phyloP scores from a whole-genome alignment of 495 filamentous ascomycete genomes.

The Talaromyces proteolyticus region DNA sequence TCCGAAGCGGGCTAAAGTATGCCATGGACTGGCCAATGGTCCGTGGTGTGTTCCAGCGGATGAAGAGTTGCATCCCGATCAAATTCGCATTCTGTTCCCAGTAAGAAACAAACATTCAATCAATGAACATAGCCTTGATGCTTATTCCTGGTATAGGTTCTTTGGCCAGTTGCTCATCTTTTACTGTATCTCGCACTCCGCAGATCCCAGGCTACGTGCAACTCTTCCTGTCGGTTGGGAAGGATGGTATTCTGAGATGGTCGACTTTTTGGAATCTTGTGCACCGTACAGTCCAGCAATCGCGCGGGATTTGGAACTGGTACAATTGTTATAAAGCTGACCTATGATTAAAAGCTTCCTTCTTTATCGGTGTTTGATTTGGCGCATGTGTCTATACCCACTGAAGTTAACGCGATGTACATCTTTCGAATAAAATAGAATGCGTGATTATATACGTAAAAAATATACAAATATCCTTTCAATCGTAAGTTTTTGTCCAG shows the following conservation, averaged over 20 bases:
- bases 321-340: constrained; percentile 27
- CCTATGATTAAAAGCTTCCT: no score
- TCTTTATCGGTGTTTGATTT: no score
- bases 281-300: constrained; percentile 35
- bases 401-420: no score
- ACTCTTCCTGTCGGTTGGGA: constrained; percentile 39
- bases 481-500: no score
- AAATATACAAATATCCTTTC: no score
- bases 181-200: constrained; percentile 39
- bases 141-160: constrained; percentile 28
- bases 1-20: constrained; percentile 33
- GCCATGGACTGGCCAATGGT: constrained; percentile 42
- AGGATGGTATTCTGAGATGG: constrained; percentile 40
- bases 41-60: constrained; percentile 35
- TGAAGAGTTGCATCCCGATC: constrained; percentile 44
- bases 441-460: no score
- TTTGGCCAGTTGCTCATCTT: constrained; percentile 43
- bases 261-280: constrained; percentile 37
- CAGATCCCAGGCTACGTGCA: constrained; percentile 25
- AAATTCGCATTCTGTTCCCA: constrained; percentile 44
- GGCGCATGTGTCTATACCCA: no score
- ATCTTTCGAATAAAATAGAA: no score
- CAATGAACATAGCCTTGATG: no score
- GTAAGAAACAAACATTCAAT: constrained; percentile 15
- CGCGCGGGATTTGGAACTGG: constrained; percentile 37